A percentile compares a stretch with the other conserved stretches of the same genome.
These are phyloP conservation scores for Pichia manshurica DNA, from an alignment of 805 yeast genomes.

Conservation along the genomic window DNA sequence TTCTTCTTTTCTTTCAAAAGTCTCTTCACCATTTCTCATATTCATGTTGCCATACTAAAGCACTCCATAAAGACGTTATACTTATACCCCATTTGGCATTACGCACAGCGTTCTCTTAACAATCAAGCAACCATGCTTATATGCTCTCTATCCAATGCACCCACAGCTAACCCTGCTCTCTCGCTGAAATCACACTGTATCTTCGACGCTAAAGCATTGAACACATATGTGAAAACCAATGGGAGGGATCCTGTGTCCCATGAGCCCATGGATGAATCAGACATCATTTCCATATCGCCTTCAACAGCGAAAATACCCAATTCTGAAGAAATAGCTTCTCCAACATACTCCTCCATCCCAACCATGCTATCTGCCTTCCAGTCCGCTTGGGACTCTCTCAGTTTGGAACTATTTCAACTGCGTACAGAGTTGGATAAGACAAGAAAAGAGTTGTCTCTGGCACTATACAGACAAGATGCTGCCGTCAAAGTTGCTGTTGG, in stretches of 20 bases:
- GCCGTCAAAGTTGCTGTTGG: constrained; percentile 80
- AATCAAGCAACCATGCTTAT: constrained; percentile 19
- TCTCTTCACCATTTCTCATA: background rate
- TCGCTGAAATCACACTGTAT: constrained; percentile 66
- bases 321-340: constrained; percentile 24
- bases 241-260: constrained; percentile 74
- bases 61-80: too few relatives aligned
- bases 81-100: too few relatives aligned
- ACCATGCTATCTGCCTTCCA: constrained; percentile 69
- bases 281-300: constrained; percentile 41
- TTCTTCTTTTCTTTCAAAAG: background rate
- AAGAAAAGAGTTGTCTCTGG: constrained; percentile 66
- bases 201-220: constrained; percentile 60
- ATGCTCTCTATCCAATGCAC: constrained; percentile 57
- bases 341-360: constrained; percentile 62
- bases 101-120: too few relatives aligned
- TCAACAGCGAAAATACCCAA: constrained; percentile 14
- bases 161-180: constrained; percentile 65
- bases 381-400: constrained; percentile 84
- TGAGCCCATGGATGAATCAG: constrained; percentile 52
- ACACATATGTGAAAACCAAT: constrained; percentile 54
- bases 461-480: constrained; percentile 84
- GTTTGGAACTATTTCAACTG: constrained; percentile 71
- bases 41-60: background rate
- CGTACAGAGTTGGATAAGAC: constrained; percentile 64